Base-by-base conservation (phyloP, 2,329 filamentous ascomycete genomes). In the Zasmidium cellare region DNA sequence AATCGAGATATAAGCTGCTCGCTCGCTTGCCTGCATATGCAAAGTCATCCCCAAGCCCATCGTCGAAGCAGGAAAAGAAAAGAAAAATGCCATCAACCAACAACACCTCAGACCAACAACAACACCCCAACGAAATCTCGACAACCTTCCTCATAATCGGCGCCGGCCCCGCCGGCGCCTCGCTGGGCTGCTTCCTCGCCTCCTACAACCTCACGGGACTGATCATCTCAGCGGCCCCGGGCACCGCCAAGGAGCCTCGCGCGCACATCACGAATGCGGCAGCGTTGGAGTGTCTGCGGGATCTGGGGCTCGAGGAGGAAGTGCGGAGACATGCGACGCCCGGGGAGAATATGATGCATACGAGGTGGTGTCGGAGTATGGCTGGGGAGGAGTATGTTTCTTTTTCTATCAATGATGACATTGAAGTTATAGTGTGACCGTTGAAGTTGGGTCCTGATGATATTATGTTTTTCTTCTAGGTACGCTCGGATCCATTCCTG, bases 211-310 rank as follows among this genome's bases (percentile, higher is more conserved):
- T 82, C 3, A 80, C 72, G 25, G 84, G 84, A 0, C 76, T 86
- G 46, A 78, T 86, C 61, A 75, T 87, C 51, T 77, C 78, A 6
- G 67, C 76, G 2, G 76, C 79, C 0, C 70, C 80, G 0, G 77
- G 78, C 2, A 83, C 79, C 0, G 82, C 83, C 1, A 73, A 82
- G 57, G 85, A 82, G 1, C 84, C 84, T 1, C 74, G 84, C 38
- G 84, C 84, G 1, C 84, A 87, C 65, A 83, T 86, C 55, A 85
- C 81, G 31, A 87, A 85, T 66, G 80, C 81, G 71, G 82, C 82
- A 0, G 81, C 81, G 0, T 56, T 65, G 44, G 84, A 80, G 69
- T 78, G 76, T 64, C 69, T 80, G 9, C 72, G 77, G 25, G 77
- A 79, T 58, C 76, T 79, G 45, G 76, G 74, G 2, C 69, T 79